Conservation (phyloP, 148 eudicot genomes). For the Fallopia convolvulus region DNA sequence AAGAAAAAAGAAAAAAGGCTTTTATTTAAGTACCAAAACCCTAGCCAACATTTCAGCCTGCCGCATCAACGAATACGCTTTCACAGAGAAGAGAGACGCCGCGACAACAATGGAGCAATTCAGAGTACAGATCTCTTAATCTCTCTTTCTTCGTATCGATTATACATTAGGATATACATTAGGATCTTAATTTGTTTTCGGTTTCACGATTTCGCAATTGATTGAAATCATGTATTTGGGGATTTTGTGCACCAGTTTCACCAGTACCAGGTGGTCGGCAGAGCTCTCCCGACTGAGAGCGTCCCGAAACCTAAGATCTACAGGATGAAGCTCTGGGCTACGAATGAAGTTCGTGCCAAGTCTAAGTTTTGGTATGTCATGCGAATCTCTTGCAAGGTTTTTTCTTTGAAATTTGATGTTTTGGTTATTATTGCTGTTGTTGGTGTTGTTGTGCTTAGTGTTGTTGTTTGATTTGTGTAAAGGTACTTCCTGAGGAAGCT, state of each 20-base stretch:
- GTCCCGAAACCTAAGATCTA: constrained; percentile 82
- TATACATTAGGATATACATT: neutral
- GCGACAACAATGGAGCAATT: neutral
- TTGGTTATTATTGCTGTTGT: neutral
- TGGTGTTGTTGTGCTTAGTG: neutral
- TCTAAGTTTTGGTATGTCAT: constrained; percentile 75
- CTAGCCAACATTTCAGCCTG: neutral
- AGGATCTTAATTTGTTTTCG: neutral
- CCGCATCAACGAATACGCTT: neutral
- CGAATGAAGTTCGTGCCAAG: constrained; percentile 89
- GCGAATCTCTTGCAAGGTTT: neutral
- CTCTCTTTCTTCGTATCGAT: neutral
- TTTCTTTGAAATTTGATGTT: neutral
- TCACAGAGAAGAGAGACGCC: neutral
- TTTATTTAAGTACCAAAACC: constrained; percentile 10
- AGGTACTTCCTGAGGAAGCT: constrained; percentile 98
- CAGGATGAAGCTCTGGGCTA: constrained; percentile 94
- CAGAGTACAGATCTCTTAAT: neutral
- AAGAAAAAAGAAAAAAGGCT: neutral
- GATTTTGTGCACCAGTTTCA: constrained; percentile 40
- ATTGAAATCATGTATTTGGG: neutral
- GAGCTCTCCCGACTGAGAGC: constrained; percentile 68
- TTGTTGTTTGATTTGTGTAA: neutral
- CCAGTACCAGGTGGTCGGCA: constrained; percentile 85
- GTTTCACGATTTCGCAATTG: neutral